These are phyloP conservation scores for Plasmodium knowlesi DNA, from an alignment of 169 alveolate genomes.

Conservation along the genomic window DNA sequence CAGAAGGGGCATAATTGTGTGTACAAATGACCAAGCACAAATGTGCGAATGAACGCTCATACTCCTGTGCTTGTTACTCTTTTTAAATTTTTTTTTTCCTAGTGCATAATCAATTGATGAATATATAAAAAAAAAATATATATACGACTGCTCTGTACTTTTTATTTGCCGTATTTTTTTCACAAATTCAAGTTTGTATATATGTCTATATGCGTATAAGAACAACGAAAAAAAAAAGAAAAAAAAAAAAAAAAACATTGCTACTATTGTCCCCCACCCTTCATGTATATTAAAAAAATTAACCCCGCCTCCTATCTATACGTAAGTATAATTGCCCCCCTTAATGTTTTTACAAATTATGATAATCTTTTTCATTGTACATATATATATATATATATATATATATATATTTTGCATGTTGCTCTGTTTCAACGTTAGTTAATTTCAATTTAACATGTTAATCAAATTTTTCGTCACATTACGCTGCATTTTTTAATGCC, in stretches of 20 bases:
- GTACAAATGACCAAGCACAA: neutral
- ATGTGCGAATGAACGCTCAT: neutral
- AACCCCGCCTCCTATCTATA: neutral
- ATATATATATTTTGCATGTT: neutral
- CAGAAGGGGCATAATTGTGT: neutral
- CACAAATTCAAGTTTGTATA: neutral
- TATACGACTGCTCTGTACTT: neutral
- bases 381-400: neutral
- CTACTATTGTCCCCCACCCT: neutral
- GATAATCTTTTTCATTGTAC: neutral
- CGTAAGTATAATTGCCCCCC: neutral
- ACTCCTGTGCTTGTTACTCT: neutral
- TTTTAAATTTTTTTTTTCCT: neutral
- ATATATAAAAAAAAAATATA: constrained; percentile 7
- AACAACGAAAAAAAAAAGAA: constrained; percentile 3
- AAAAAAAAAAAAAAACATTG: neutral
- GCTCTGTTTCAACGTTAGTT: neutral
- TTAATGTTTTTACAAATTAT: neutral
- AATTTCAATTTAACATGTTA: neutral
- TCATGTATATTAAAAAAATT: neutral
- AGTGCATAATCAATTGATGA: neutral
- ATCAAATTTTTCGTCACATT: neutral
- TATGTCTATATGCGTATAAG: constrained; percentile 8
- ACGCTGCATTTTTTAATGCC: neutral
- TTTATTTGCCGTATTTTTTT: neutral